Evolutionary conservation across 75 land plant genomes (phyloP), one percentile per base, ranked within the genome.

Genomic region (Selaginella moellendorffii): DNA sequence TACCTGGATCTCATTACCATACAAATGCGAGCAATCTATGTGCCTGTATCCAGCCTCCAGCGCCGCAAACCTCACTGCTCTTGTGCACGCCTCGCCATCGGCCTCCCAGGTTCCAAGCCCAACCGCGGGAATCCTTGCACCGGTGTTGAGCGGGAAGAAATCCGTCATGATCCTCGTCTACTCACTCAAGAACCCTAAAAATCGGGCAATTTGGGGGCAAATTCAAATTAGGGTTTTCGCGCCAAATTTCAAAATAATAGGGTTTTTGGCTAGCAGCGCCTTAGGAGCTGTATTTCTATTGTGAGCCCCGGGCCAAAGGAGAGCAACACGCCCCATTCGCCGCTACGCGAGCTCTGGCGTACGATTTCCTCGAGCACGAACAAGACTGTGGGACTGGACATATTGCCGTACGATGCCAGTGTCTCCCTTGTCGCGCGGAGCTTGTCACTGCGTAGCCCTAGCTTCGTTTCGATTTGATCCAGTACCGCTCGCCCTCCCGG

Each of bases 301-400:
- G 83, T 81, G 29, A 81, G 71, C 1, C 83, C 80, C 2, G 83
- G 80, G 0, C 80, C 77, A 28, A 75, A 79, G 8, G 68, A 68
- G 21, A 80, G 54, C 52, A 80, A 63, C 24, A 77, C 70, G 0
- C 80, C 83, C 72, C 61, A 77, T 12, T 74, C 74, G 59, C 0
- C 56, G 46, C 59, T 65, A 22, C 67, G 20, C 67, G 65, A 31
- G 19, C 46, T 29, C 46, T 20, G 1, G 19, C 59, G 8, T 21
- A 64, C 30, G 21, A n/a, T 23, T 27, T 67, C 64, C 52, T n/a
- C n/a, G 17, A 54, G 64, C 23, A 56, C 69, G n/a, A 56, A 67
- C 29, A 56, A 12, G 25, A 0, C 52, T 9, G 10, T 54, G 23
- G 1, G 12, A 9, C 52, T 65, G 66, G 66, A 65, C 36, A 65